A percentile compares a stretch with the other conserved stretches of the same genome.
phyloP scores from a whole-genome alignment of 1,284 basidiomycete genomes.

The Ceratobasidium sp. region DNA sequence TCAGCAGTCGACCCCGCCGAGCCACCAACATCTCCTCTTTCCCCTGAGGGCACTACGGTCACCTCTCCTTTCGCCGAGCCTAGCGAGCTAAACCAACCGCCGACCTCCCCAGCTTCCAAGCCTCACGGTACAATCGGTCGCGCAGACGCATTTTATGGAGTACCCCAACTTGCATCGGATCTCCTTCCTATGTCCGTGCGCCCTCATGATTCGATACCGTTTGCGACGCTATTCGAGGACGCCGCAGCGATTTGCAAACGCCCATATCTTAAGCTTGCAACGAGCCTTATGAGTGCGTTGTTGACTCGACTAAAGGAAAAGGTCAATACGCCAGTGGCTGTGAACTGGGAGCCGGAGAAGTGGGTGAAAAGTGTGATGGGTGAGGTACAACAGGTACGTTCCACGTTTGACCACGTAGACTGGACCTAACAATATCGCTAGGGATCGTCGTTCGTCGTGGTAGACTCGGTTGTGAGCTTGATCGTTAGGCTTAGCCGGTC shows the following conservation, averaged over 20 bases:
- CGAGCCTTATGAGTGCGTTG: conserved; percentile 62
- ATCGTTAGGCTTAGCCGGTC: conserved; percentile 64
- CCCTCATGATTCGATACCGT: conserved; percentile 54
- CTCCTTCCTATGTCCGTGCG: conserved; percentile 10
- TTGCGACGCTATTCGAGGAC: conserved; percentile 64
- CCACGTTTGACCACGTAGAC: neutral
- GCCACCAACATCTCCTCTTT: conserved; percentile 26
- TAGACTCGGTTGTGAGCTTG: conserved; percentile 69
- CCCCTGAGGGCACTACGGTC: neutral
- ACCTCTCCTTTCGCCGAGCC: conserved; percentile 3
- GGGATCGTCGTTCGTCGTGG: conserved; percentile 68
- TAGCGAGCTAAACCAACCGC: neutral
- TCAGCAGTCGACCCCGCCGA: neutral
- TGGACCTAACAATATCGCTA: conserved; percentile 49
- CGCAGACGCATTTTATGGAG: conserved; percentile 28
- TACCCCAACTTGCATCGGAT: neutral
- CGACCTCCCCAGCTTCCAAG: neutral
- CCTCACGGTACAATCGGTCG: conserved; percentile 19
- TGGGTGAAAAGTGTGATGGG: conserved; percentile 51
- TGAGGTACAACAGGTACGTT: conserved; percentile 49
- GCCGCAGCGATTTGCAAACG: conserved; percentile 59
- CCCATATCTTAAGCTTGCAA: conserved; percentile 59
- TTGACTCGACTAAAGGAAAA: conserved; percentile 56
- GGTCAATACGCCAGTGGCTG: conserved; percentile 49
- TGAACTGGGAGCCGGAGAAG: conserved; percentile 56